These are phyloP conservation scores for Aristolochia contorta DNA, from an alignment of 164 flowering plant species.

Conservation along the genomic window DNA sequence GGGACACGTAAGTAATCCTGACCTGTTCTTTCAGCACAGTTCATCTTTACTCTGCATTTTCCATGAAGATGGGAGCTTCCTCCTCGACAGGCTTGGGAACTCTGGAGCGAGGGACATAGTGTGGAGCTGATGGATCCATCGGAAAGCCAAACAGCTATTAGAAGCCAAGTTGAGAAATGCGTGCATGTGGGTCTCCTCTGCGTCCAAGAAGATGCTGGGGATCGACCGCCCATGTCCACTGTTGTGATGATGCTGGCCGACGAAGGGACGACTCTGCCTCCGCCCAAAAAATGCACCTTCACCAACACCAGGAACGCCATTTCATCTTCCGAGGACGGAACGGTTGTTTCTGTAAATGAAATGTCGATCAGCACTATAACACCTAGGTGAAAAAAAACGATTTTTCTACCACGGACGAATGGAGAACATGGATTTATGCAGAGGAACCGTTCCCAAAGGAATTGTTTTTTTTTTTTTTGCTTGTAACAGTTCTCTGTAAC, in stretches of 20 bases:
- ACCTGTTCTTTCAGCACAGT: neutral
- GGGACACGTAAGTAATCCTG: neutral
- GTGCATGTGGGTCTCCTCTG: constrained; percentile 11
- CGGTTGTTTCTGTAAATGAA: no score
- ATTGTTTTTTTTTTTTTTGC: no score
- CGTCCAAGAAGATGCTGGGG: constrained; percentile 9
- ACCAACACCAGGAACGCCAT: neutral
- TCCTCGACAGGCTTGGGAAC: constrained; percentile 9
- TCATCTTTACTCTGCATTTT: neutral
- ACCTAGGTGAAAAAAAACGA: no score
- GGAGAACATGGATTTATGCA: no score
- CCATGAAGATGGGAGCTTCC: neutral
- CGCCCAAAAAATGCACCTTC: constrained; percentile 20
- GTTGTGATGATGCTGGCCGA: constrained; percentile 5
- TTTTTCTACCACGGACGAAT: no score
- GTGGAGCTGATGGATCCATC: constrained; percentile 8
- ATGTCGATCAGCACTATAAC: no score
- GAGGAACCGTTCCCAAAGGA: no score
- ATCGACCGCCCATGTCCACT: constrained; percentile 6
- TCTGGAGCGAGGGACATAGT: constrained; percentile 9
- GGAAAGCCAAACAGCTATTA: neutral
- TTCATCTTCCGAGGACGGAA: neutral
- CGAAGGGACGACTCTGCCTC: constrained; percentile 8
- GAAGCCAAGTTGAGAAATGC: constrained; percentile 6
- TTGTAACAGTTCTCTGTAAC: no score